Percentiles rank a stretch among this genome's conserved stretches.
phyloP scores from a whole-genome alignment of 2,329 filamentous ascomycete species.

The Fusarium sp. region DNA sequence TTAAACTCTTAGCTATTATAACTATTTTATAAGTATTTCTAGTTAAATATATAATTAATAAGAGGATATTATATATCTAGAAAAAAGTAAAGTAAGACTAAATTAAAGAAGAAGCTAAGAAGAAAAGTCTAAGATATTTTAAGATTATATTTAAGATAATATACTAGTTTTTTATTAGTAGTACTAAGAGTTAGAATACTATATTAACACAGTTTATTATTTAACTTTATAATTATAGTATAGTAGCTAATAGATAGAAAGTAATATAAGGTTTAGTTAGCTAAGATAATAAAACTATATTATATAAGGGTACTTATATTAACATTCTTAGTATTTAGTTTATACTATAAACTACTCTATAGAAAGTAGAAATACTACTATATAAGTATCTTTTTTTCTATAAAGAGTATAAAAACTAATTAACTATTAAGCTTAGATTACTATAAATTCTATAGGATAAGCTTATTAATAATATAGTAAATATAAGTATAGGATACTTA shows the following conservation, averaged over 20 bases:
- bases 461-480: neutral
- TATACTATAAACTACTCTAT: neutral
- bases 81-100: neutral
- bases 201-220: constrained; percentile 4
- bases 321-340: neutral
- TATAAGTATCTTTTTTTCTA: constrained; percentile 6
- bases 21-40: neutral
- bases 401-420: neutral
- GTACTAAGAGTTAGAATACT: neutral
- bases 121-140: constrained; percentile 2
- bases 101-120: neutral
- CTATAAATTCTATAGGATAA: neutral
- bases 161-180: neutral
- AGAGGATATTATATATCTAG: neutral
- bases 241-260: neutral
- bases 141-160: constrained; percentile 1
- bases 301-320: neutral
- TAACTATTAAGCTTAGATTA: neutral
- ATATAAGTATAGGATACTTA: neutral
- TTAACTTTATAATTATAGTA: neutral
- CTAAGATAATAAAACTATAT: neutral
- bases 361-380: neutral
- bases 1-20: constrained; percentile 7
- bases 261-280: neutral
- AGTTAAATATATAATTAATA: neutral